Conservation (phyloP, 73 alveolate genomes). For the Uronychia binucleata region DNA sequence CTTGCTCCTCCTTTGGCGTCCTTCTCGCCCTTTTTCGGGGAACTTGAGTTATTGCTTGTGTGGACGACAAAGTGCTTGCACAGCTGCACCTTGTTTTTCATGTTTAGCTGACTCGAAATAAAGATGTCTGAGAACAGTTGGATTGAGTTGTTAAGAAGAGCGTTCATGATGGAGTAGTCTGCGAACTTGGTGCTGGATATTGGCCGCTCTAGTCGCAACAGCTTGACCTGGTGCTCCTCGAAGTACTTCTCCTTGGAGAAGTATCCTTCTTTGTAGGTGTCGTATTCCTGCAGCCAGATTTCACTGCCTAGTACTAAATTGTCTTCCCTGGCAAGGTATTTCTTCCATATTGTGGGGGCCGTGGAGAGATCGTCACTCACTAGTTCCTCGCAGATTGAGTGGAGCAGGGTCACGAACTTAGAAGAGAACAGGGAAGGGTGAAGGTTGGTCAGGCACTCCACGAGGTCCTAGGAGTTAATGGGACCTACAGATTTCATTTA, state of each 20-base stretch:
- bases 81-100: conserved; percentile 10
- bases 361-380: conserved; percentile 32
- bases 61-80: conserved; percentile 17
- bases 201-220: background rate
- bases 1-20: background rate
- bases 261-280: background rate
- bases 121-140: conserved; percentile 14
- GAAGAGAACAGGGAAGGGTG: conserved; percentile 46
- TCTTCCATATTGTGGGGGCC: conserved; percentile 2
- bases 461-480: conserved; percentile 11
- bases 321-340: background rate
- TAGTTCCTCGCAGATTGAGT: conserved; percentile 53
- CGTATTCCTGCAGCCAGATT: background rate
- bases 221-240: background rate
- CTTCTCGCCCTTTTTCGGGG: background rate
- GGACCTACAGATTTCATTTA: conserved; percentile 10
- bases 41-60: background rate
- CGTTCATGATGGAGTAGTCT: background rate
- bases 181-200: background rate
- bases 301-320: background rate
- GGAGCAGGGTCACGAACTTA: conserved; percentile 56
- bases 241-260: background rate
- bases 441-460: conserved; percentile 44
- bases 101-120: background rate
- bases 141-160: background rate